Percentiles rank a stretch among this genome's conserved stretches.
Evolutionary conservation across 179 eudicot species (phyloP).

Genomic region (Spergularia azorica): DNA sequence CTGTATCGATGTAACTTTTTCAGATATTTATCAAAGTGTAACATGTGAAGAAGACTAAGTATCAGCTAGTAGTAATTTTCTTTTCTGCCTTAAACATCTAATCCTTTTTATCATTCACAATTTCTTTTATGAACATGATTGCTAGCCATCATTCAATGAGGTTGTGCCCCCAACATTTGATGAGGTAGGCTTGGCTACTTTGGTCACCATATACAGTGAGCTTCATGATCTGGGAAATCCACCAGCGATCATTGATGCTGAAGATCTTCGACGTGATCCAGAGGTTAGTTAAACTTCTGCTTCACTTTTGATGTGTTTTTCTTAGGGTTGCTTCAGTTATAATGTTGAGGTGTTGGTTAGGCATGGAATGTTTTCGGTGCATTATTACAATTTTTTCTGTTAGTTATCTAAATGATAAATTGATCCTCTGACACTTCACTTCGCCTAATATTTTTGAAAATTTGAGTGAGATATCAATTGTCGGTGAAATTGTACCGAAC

Average conservation of each 20-base stretch:
- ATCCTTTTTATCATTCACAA: conserved; percentile 5
- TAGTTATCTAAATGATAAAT: no score
- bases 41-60: background rate
- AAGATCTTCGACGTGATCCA: conserved; percentile 72
- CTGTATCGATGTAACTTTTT: no score
- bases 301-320: background rate
- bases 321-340: no score
- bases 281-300: conserved; percentile 48
- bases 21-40: background rate
- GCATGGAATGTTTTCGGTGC: background rate
- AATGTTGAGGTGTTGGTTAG: background rate
- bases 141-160: conserved; percentile 82
- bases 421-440: background rate
- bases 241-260: conserved; percentile 80
- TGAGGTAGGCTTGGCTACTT: conserved; percentile 70
- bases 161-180: conserved; percentile 72
- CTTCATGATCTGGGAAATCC: conserved; percentile 67
- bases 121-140: conserved; percentile 22
- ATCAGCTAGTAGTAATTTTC: background rate
- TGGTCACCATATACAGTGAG: conserved; percentile 71
- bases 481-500: background rate
- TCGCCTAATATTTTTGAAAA: background rate
- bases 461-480: background rate
- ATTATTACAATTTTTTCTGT: no score
- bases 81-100: background rate